Conservation (phyloP, 148 eudicot genomes). For the Vaccinium darrowii region DNA sequence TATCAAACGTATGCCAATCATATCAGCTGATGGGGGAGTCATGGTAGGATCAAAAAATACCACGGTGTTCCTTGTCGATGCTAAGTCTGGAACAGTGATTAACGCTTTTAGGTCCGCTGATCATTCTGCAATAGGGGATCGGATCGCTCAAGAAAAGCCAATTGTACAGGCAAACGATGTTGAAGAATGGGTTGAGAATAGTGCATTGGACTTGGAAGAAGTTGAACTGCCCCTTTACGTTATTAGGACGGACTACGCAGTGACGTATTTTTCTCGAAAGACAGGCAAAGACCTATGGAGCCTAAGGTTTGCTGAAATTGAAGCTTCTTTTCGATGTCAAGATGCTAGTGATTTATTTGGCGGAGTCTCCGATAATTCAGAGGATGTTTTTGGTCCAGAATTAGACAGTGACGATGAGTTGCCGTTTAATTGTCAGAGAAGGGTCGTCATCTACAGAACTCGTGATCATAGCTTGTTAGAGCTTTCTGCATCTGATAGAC, state of each 20-base stretch:
- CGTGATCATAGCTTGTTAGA: constrained; percentile 47
- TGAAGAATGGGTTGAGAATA: constrained; percentile 31
- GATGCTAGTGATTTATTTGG: constrained; percentile 43
- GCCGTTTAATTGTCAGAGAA: constrained; percentile 65
- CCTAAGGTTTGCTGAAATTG: constrained; percentile 66
- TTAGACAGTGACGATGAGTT: constrained; percentile 43
- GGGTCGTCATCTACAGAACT: constrained; percentile 57
- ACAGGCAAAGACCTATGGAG: constrained; percentile 71
- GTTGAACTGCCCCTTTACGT: constrained; percentile 61
- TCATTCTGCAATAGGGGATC: constrained; percentile 16
- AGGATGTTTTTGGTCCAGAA: constrained; percentile 36
- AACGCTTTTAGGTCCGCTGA: constrained; percentile 38
- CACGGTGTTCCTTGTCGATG: constrained; percentile 72
- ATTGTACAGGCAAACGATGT: constrained; percentile 17
- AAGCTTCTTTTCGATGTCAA: constrained; percentile 70
- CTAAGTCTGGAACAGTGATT: constrained; percentile 65
- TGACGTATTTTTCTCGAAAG: constrained; percentile 49
- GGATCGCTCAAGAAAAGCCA: constrained; percentile 12
- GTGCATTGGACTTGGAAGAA: constrained; percentile 31
- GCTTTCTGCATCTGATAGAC: constrained; percentile 35
- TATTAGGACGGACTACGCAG: constrained; percentile 74
- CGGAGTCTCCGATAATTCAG: constrained; percentile 34
- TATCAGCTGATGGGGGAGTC: constrained; percentile 74
- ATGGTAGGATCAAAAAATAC: constrained; percentile 77
- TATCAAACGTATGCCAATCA: constrained; percentile 57